Evolutionary conservation across 768 basidiomycete species (phyloP).

Genomic region (Tylopilus vinaceipallidus): DNA sequence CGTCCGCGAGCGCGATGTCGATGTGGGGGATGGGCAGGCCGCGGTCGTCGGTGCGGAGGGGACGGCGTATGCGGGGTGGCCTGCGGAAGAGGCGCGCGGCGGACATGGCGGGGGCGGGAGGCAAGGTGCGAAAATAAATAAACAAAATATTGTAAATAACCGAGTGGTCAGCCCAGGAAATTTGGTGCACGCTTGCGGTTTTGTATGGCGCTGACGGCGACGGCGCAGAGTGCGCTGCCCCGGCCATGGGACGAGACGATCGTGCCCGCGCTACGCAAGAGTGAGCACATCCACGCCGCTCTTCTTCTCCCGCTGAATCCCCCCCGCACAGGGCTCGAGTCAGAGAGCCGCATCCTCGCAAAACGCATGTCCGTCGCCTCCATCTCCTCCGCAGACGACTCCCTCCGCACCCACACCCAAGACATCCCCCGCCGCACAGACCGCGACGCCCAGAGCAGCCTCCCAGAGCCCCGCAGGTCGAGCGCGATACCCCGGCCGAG

Average conservation of each 20-base stretch:
- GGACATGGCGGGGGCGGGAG: conserved; percentile 6
- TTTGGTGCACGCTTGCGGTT: no score
- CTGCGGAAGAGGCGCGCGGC: conserved; percentile 49
- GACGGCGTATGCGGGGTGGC: conserved; percentile 44
- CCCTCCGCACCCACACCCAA: conserved; percentile 21
- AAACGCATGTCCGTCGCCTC: conserved; percentile 77
- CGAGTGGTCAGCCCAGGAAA: no score
- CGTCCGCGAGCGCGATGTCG: conserved; percentile 63
- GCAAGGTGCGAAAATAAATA: neutral
- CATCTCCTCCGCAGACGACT: conserved; percentile 53
- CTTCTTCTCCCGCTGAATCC: neutral
- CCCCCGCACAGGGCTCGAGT: conserved; percentile 61
- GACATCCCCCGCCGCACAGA: conserved; percentile 19
- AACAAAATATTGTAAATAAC: no score
- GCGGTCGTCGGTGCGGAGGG: conserved; percentile 48
- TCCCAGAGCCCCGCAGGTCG: conserved; percentile 34
- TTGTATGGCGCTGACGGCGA: conserved; percentile 43
- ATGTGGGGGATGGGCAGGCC: conserved; percentile 76
- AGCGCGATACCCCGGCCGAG: conserved; percentile 50
- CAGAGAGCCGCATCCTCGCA: conserved; percentile 74
- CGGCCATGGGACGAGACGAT: conserved; percentile 79
- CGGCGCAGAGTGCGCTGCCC: conserved; percentile 39
- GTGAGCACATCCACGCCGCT: conserved; percentile 41
- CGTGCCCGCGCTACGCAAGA: conserved; percentile 76
- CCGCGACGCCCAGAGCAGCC: conserved; percentile 14